Base-by-base conservation (phyloP, 129 eudicot genomes). In the Escallonia herrerae region DNA sequence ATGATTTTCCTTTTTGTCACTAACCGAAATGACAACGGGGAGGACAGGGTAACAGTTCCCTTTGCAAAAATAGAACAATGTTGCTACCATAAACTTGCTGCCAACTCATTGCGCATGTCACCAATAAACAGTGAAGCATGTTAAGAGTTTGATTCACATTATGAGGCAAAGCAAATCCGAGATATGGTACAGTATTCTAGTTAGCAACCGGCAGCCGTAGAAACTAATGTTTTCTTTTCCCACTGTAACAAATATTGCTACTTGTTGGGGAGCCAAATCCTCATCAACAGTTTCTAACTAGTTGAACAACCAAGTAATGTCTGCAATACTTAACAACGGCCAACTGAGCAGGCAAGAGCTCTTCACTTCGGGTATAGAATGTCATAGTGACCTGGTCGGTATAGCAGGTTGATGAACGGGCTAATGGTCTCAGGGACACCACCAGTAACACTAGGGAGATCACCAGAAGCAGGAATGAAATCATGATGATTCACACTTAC, bases 311-410 rank as follows among this genome's bases (percentile, higher is more conserved):
- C 69, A 10, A 38, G 3, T 33, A 48, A 15, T 14, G 11, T 22
- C 39, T 6, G 6, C 41, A 79, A 68, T 60, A 47, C 41, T n/a
- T 44, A 33, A 55, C 41, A 72, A 43, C 43, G 51, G 66, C 76
- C 58, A 60, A 63, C 81, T 0, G 48, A 68, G 67, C 49, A 56
- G 48, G 43, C 44, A 42, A 48, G 53, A 11, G n/a, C 62, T 40
- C 42, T 62, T 86, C 81, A 82, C 78, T 85, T 87, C 38, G 75
- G 79, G 82, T 91, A 91, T 62, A 91, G 82, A 68, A 88, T 91
- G 82, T 91, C 98, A 68, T 88, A 91, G 62, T 91, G 98, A 61
- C 98, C 96, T 2, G 98, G 98, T 64, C 98, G 85, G 73, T 91
- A 91, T 10, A 91, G 81, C 89, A 91, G 75, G 62, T 81, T 72